phyloP scores from a whole-genome alignment of 495 filamentous ascomycete species.

The Bombardia bombarda region DNA sequence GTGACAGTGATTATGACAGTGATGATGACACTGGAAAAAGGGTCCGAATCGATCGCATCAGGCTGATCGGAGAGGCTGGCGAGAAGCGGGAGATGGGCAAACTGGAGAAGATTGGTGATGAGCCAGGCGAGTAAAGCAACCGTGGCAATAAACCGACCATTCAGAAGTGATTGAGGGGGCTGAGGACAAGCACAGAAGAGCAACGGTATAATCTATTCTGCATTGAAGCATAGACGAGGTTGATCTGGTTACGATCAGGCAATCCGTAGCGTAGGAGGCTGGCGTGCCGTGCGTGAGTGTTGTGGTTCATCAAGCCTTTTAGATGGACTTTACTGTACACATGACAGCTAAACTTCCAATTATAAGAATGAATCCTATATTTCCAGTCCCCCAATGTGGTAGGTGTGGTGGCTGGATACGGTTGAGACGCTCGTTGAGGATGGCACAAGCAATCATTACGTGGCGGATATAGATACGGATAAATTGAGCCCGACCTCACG shows the following conservation, averaged over 20 bases:
- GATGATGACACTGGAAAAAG: too few relatives aligned
- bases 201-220: constrained; percentile 8
- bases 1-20: too few relatives aligned
- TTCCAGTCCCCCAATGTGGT: constrained; percentile 5
- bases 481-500: too few relatives aligned
- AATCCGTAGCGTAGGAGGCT: constrained; percentile 3
- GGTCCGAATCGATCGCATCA: constrained; percentile 74
- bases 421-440: too few relatives aligned
- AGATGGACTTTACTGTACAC: background rate
- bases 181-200: constrained; percentile 3
- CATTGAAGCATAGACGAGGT: constrained; percentile 14
- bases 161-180: background rate
- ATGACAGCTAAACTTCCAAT: constrained; percentile 15
- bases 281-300: constrained; percentile 2
- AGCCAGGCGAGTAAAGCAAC: constrained; percentile 54
- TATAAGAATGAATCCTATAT: constrained; percentile 7
- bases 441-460: too few relatives aligned
- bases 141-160: too few relatives aligned
- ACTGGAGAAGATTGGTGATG: constrained; percentile 89
- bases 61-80: constrained; percentile 84
- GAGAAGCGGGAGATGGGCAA: constrained; percentile 91
- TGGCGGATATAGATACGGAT: too few relatives aligned
- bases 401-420: too few relatives aligned
- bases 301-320: constrained; percentile 8
- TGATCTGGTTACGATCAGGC: background rate